These are phyloP conservation scores for Pistacia vera DNA, from an alignment of 345 rosid genomes.

Conservation along the genomic window DNA sequence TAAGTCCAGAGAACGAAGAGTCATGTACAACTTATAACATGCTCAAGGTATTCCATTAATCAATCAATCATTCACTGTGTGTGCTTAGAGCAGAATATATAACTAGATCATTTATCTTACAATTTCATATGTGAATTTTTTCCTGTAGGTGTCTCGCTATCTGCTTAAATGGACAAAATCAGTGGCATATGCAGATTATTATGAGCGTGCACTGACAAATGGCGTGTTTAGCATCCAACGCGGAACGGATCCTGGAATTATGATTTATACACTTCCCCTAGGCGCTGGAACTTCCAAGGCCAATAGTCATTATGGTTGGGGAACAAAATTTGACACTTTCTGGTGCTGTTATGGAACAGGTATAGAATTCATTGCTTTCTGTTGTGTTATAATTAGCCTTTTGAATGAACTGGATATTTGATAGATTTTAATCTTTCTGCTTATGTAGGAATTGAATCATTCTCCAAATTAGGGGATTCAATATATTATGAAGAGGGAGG, in stretches of 20 bases:
- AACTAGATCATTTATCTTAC: not conserved
- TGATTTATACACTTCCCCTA: conserved; percentile 60
- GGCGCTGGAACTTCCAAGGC: conserved; percentile 48
- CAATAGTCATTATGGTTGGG: conserved; percentile 50
- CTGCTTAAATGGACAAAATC: conserved; percentile 59
- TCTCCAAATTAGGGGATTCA: conserved; percentile 94
- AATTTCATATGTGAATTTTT: not conserved
- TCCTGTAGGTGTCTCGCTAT: conserved; percentile 49
- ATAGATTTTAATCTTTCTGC: not conserved
- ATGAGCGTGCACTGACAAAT: conserved; percentile 55
- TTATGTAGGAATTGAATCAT: conserved; percentile 75
- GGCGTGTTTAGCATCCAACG: conserved; percentile 58
- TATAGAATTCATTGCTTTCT: not conserved
- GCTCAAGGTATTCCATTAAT: conserved; percentile 41
- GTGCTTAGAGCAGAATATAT: too few species aligned
- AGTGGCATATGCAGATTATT: conserved; percentile 55
- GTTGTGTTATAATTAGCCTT: too few species aligned
- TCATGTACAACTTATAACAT: conserved; percentile 62
- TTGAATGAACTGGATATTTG: not conserved
- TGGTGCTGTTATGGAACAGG: conserved; percentile 74
- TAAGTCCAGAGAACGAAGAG: conserved; percentile 45
- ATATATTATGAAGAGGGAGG: conserved; percentile 86
- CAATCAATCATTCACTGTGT: too few species aligned
- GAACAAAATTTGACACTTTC: conserved; percentile 35
- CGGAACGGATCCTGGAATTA: conserved; percentile 53